Base-by-base conservation (phyloP, 495 filamentous ascomycete genomes). In the Hypoxylon fragiforme region DNA sequence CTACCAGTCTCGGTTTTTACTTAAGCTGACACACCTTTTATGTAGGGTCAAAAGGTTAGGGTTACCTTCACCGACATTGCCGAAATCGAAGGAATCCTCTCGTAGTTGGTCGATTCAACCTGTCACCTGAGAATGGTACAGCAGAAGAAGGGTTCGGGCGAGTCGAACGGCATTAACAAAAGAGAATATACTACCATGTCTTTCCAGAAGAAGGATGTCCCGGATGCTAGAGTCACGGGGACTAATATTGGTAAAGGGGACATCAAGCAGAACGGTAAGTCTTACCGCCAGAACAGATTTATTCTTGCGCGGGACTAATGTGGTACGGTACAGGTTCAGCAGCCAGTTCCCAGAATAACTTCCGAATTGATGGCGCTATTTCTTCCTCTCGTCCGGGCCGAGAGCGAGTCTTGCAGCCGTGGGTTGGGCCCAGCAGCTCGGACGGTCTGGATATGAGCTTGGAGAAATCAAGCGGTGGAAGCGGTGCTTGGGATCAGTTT, bases 361-460 rank as follows among this genome's bases (percentile, higher is more conserved):
- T 98, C 75, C 84, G 85, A 49, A 97, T 91, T 0, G 94, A 98
- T 69, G 73, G 81, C 31, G 90, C 95, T 56, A 97, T 98, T 42
- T 91, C 94, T 7, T 86, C 86, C 39, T 80, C 84, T 49, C 79
- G 84, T 32, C 70, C 77, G 11, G 73, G 81, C 47, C 83, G 81
- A 18, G 90, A 96, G 69, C 83, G 92, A 28, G 77, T 82, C 48
- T 75, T 98, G 49, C 85, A 97, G 65, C 85, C 81, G 42, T 98
- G 94, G 94, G 85, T 90, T 42, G 65, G 51, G 7, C 83, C 90
- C n/a, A 79, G 78, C 39, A 70, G 78, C n/a, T 83, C 82, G 43
- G 70, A 75, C 7, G 79, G 77, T 26, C 63, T 82, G 22, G 84
- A 91, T 58, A 68, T 87, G 56, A 86, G 87, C 34, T 73, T 95